Conservation (phyloP, 345 rosid species). For the Linum trigynum region DNA sequence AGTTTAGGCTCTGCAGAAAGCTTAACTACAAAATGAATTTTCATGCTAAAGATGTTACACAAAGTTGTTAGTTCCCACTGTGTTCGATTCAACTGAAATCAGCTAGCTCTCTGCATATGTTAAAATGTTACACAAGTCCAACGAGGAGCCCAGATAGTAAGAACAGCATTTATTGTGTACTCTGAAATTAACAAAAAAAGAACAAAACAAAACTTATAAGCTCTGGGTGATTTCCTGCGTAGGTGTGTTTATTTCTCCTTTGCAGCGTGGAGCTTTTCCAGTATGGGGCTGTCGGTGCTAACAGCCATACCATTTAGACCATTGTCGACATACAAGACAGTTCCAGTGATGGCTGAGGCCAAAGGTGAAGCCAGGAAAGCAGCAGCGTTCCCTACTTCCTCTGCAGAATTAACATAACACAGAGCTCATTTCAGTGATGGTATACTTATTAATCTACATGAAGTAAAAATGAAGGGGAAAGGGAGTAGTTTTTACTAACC, state of each 20-base stretch:
- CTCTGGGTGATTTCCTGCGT: too few relatives aligned
- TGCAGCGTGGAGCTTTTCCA: not conserved
- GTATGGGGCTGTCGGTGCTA: not conserved
- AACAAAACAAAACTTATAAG: too few relatives aligned
- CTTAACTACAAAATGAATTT: not conserved
- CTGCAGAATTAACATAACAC: not conserved
- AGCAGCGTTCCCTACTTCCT: conserved; percentile 8
- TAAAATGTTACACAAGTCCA: not conserved
- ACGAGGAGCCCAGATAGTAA: not conserved
- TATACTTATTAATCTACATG: too few relatives aligned
- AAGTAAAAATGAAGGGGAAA: not conserved
- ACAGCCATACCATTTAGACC: conserved; percentile 9
- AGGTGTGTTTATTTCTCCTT: not conserved
- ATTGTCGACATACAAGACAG: conserved; percentile 7
- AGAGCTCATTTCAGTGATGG: too few relatives aligned
- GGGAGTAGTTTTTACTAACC: not conserved
- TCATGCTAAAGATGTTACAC: not conserved
- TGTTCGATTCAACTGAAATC: not conserved
- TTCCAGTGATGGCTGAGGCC: conserved; percentile 8
- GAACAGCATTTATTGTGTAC: not conserved
- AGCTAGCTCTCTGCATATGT: not conserved
- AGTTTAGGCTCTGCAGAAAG: not conserved
- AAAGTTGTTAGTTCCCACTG: not conserved
- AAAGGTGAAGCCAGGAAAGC: conserved; percentile 11
- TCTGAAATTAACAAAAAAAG: not conserved